Percentiles rank a stretch among this genome's conserved stretches.
Conservation (phyloP, 2,329 filamentous ascomycete species). For the Aspergillus uvarum region DNA sequence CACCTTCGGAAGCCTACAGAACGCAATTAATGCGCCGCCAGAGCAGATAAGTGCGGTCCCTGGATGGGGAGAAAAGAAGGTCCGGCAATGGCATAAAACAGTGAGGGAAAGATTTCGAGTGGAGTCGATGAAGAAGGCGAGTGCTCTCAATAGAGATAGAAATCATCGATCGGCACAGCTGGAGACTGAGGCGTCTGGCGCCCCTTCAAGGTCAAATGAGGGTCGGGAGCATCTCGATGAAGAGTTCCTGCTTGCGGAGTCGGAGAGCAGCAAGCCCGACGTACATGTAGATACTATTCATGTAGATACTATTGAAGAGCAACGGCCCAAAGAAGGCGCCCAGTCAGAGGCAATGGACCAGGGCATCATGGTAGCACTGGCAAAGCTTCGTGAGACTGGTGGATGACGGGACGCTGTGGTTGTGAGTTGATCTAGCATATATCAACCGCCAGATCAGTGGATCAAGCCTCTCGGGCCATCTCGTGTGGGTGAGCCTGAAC, state of each 20-base stretch:
- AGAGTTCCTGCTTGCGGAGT: constrained; percentile 41
- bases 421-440: background rate
- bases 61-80: constrained; percentile 95
- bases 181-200: constrained; percentile 45
- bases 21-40: constrained; percentile 80
- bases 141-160: constrained; percentile 28
- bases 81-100: constrained; percentile 77
- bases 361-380: constrained; percentile 59
- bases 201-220: background rate
- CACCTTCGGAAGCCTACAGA: constrained; percentile 84
- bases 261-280: constrained; percentile 25
- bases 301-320: constrained; percentile 15
- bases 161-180: background rate
- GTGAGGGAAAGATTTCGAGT: constrained; percentile 83
- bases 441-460: background rate
- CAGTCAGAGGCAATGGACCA: constrained; percentile 53
- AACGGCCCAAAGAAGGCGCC: constrained; percentile 14
- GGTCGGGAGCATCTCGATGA: constrained; percentile 23
- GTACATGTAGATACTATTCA: constrained; percentile 21
- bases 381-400: constrained; percentile 50
- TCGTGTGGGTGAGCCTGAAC: too few relatives aligned
- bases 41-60: constrained; percentile 83
- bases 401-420: constrained; percentile 19
- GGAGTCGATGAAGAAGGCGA: constrained; percentile 64
- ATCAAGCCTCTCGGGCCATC: background rate